These are phyloP conservation scores for Trichoderma arundinaceum DNA, from an alignment of 2,329 filamentous ascomycete genomes.

Conservation along the genomic window DNA sequence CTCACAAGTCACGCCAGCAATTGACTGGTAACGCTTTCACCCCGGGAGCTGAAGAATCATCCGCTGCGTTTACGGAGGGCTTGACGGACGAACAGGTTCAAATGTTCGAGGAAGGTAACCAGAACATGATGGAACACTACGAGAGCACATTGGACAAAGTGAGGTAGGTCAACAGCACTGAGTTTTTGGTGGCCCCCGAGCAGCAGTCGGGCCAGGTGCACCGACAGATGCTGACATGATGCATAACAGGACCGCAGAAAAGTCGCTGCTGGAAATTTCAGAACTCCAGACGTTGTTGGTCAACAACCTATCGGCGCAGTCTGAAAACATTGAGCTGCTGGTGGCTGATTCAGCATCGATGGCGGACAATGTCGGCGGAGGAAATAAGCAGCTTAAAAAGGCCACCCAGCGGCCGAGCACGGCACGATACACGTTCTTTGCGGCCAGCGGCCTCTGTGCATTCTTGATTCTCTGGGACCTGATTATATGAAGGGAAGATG, in stretches of 20 bases:
- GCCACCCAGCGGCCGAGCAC: slow-evolving; percentile 74
- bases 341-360: slow-evolving; percentile 83
- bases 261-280: slow-evolving; percentile 88
- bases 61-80: slow-evolving; percentile 50
- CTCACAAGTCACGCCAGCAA: slow-evolving; percentile 28
- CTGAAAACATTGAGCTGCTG: slow-evolving; percentile 86
- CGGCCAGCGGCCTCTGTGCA: slow-evolving; percentile 74
- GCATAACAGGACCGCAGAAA: slow-evolving; percentile 74
- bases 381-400: slow-evolving; percentile 89
- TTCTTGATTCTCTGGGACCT: slow-evolving; percentile 81
- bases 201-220: no score
- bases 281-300: slow-evolving; percentile 90
- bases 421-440: slow-evolving; percentile 80
- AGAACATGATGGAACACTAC: slow-evolving; percentile 90
- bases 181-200: not conserved
- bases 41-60: slow-evolving; percentile 8
- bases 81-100: slow-evolving; percentile 86
- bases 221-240: slow-evolving; percentile 1
- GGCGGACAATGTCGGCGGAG: slow-evolving; percentile 82
- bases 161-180: slow-evolving; percentile 63
- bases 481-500: slow-evolving; percentile 53
- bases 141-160: slow-evolving; percentile 95
- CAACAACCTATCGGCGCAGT: slow-evolving; percentile 82
- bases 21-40: not conserved
- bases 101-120: slow-evolving; percentile 91